Base-by-base conservation (phyloP, 164 flowering plant species). In the Annona squamosa region DNA sequence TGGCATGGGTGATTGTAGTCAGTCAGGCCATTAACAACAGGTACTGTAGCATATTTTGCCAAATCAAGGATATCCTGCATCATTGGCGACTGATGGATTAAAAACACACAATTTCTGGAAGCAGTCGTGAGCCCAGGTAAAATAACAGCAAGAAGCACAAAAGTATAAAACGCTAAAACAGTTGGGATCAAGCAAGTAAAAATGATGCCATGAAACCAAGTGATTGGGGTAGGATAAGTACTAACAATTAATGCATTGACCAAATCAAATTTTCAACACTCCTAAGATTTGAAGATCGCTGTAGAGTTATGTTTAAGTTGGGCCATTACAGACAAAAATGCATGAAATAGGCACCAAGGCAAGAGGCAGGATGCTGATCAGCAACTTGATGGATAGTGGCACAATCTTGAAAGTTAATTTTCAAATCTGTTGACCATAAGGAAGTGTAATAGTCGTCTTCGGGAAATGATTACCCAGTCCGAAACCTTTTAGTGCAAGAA, bases 1-100 rank as follows among this genome's bases (percentile, higher is more conserved):
- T 95, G 98, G 80, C 87, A 85, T 57, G 99, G 99, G 76, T 93
- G 99, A 74, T 95, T 95, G 79, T 87, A 95, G 84, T 93, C 98
- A n/a, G 99, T 93, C 77, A 95, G 81, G 70, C 98, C 98, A 84
- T 95, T 95, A 76, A 95, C 75, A 4, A 95, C 94, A 37, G 99
- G 99, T 17, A 93, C 95, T 67, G 85, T 77, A 47, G 98, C 86
- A 82, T 87, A 87, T 75, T 87, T 89, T 72, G 97, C 97, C 73
- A 95, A 86, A 84, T 95, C 95, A 69, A 93, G 87, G 72, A 95
- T 89, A 75, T 95, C 97, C 97, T 95, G 91, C 13, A 47, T 48
- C 64, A 43, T 3, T 18, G 41, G 48, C 48, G n/a, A 10, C 1
- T 19, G 12, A 69, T 37, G 2, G n/a, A 66, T 46, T 13, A 12